A percentile compares a stretch with the other conserved stretches of the same genome.
These are phyloP conservation scores for Pythium phragmitis DNA, from an alignment of 352 stramenopile species.

Conservation along the genomic window DNA sequence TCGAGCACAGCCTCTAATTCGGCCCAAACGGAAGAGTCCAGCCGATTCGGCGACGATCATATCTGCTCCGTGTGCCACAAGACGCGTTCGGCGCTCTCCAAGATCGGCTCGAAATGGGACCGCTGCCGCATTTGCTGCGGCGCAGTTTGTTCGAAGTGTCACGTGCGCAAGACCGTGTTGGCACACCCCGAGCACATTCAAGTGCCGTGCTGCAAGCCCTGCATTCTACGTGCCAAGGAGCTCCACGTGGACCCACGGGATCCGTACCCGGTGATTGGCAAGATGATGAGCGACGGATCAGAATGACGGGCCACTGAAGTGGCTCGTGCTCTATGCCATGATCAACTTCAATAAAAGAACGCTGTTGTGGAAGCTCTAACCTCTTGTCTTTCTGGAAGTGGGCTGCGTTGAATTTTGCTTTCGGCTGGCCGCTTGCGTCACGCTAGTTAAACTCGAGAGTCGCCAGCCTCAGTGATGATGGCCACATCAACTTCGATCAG, in stretches of 20 bases:
- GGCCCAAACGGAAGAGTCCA: background rate
- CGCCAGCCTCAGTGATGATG: too few species aligned
- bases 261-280: constrained; percentile 38
- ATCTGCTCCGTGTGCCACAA: constrained; percentile 24
- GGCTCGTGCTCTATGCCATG: too few species aligned
- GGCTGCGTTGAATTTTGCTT: too few species aligned
- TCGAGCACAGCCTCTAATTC: constrained; percentile 7
- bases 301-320: too few species aligned
- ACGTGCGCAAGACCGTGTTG: constrained; percentile 44
- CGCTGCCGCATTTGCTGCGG: constrained; percentile 40
- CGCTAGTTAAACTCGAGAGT: too few species aligned
- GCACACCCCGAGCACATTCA: constrained; percentile 34
- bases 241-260: constrained; percentile 44
- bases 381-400: too few species aligned
- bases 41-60: constrained; percentile 5
- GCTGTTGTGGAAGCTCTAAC: too few species aligned
- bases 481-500: too few species aligned
- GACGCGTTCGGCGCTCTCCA: constrained; percentile 22
- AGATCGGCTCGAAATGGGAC: constrained; percentile 22
- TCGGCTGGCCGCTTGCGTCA: too few species aligned
- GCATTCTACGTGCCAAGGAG: constrained; percentile 39
- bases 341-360: too few species aligned
- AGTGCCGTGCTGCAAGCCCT: constrained; percentile 53
- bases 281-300: constrained; percentile 7
- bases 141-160: constrained; percentile 48